Evolutionary conservation across 2,329 filamentous ascomycete species (phyloP).

Genomic region (Thelonectria rubi): DNA sequence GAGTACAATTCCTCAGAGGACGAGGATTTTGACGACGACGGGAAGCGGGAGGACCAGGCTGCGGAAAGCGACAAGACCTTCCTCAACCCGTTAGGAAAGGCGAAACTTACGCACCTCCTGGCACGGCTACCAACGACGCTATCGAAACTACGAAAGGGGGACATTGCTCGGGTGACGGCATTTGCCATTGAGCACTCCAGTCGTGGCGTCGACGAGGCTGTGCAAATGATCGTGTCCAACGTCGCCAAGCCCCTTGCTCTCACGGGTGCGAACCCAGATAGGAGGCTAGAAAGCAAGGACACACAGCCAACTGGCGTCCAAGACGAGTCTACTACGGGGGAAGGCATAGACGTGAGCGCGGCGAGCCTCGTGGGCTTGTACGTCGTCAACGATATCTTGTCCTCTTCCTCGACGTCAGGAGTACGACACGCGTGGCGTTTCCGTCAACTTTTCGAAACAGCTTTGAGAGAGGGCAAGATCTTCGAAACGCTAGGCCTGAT

Average conservation of each 20-base stretch:
- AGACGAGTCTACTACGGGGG: slow-evolving; percentile 52
- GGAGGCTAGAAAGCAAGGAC: slow-evolving; percentile 50
- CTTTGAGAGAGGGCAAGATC: slow-evolving; percentile 71
- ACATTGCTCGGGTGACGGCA: slow-evolving; percentile 84
- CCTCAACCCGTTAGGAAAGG: slow-evolving; percentile 83
- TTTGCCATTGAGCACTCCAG: slow-evolving; percentile 92
- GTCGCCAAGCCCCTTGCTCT: slow-evolving; percentile 79
- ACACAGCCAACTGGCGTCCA: slow-evolving; percentile 39
- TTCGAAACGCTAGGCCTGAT: slow-evolving; percentile 81
- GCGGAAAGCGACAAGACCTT: slow-evolving; percentile 67
- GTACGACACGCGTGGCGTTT: slow-evolving; percentile 90
- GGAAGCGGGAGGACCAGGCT: slow-evolving; percentile 56
- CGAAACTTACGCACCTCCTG: slow-evolving; percentile 85
- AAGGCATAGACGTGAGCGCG: slow-evolving; percentile 69
- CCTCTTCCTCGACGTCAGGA: slow-evolving; percentile 77
- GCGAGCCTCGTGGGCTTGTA: slow-evolving; percentile 85
- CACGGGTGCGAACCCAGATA: slow-evolving; percentile 73
- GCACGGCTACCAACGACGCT: slow-evolving; percentile 81
- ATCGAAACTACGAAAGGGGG: slow-evolving; percentile 79
- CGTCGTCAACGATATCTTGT: slow-evolving; percentile 79
- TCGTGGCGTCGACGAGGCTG: slow-evolving; percentile 86
- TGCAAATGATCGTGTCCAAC: slow-evolving; percentile 87
- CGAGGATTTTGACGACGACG: slow-evolving; percentile 73
- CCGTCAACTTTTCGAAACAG: slow-evolving; percentile 79
- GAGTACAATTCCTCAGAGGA: slow-evolving; percentile 91